Conservation (phyloP, 805 yeast genomes). For the Metschnikowia gruessii region DNA sequence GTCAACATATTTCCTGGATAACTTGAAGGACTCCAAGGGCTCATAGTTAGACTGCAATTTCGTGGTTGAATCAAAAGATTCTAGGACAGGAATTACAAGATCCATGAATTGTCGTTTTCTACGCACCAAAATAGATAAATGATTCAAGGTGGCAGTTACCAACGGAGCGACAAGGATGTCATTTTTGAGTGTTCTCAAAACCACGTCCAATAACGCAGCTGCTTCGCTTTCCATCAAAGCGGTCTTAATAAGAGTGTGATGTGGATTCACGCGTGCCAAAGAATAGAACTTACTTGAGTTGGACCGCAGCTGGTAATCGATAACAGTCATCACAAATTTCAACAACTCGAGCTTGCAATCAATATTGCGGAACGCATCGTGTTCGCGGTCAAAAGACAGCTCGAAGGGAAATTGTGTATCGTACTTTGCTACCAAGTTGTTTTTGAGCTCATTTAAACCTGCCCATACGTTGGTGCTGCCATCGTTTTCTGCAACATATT, state of each 20-base stretch:
- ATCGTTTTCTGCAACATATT: slow-evolving; percentile 46
- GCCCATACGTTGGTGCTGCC: slow-evolving; percentile 53
- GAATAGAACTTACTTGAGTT: slow-evolving; percentile 42
- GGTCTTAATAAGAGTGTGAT: slow-evolving; percentile 64
- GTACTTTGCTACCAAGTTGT: slow-evolving; percentile 59
- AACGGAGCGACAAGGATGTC: slow-evolving; percentile 53
- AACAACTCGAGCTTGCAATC: slow-evolving; percentile 66
- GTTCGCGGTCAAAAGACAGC: slow-evolving; percentile 46
- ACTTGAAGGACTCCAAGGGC: slow-evolving; percentile 45
- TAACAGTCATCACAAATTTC: slow-evolving; percentile 56
- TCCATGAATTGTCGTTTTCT: slow-evolving; percentile 60
- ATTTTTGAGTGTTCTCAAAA: slow-evolving; percentile 54
- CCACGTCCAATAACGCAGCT: slow-evolving; percentile 55
- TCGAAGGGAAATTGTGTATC: slow-evolving; percentile 52
- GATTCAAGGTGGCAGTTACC: slow-evolving; percentile 66
- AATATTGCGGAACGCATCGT: slow-evolving; percentile 48
- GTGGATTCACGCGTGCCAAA: slow-evolving; percentile 46
- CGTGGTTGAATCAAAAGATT: slow-evolving; percentile 57
- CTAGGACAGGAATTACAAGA: slow-evolving; percentile 55
- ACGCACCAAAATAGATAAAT: slow-evolving; percentile 59
- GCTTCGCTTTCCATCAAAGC: slow-evolving; percentile 64
- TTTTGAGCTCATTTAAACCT: slow-evolving; percentile 53
- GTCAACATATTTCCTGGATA: slow-evolving; percentile 61
- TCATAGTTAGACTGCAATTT: slow-evolving; percentile 53
- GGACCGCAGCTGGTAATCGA: slow-evolving; percentile 47